Evolutionary conservation across 2,329 filamentous ascomycete species (phyloP), one percentile per base, ranked within the genome.

Genomic region (Aspergillus oerlinghausenensis): DNA sequence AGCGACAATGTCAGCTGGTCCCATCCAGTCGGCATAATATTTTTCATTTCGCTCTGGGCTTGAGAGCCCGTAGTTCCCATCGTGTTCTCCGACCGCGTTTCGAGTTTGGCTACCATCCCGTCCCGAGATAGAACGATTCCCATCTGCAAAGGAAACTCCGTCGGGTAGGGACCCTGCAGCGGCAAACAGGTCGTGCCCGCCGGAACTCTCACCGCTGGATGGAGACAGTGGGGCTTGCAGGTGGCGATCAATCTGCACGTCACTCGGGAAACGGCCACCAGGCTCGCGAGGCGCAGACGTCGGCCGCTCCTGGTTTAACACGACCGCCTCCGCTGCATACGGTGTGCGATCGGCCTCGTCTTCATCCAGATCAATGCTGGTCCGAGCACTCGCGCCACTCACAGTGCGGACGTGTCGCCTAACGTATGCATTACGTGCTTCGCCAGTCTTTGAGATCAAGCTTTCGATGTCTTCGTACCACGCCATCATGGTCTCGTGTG

Each of bases 231-330:
- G 85, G 71, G 84, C 86, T 77, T 92, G 88, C 85, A 91, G 86
- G 81, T 89, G 87, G 79, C 90, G 87, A 75, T 92, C 89, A 73
- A 96, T 84, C 79, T 92, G 86, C 67, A 97, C 80, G 80, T 97
- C 92, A 77, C 90, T 95, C 77, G 93, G 93, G 80, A 99, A 99
- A 75, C 92, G 87, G 81, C 93, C 93, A 87, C 92, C 93, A 86
- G 91, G 87, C 83, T 90, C 86, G 75, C 92, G 87, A 50, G 73
- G 71, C 55, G 72, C 75, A 47, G 68, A 73, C 35, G 70, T 68
- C 49, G 72, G 73, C 52, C 72, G 70, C 53, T 73, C 70, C 51
- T 73, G 72, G 50, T 66, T 67, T 57, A 77, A 63, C 29, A 75
- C 65, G 19, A 70, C 67, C 6, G 70, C 71, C 66, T 85, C 82